These are phyloP conservation scores for Claviceps pazoutovae DNA, from an alignment of 2,329 filamentous ascomycete species.

Conservation along the genomic window DNA sequence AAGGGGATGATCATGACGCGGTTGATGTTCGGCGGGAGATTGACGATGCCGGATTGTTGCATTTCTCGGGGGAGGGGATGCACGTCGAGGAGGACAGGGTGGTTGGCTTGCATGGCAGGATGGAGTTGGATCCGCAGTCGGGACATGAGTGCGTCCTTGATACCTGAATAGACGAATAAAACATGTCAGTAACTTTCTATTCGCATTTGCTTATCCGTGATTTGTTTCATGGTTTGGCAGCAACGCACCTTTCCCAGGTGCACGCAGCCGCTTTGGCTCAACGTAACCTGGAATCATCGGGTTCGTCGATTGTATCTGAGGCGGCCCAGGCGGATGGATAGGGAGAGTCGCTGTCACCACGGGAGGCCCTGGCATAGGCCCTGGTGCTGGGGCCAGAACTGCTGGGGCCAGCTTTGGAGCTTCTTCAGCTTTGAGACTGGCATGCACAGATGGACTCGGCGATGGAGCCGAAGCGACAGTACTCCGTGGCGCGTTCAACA, in stretches of 20 bases:
- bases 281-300: conserved; percentile 18
- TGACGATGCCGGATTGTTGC: conserved; percentile 60
- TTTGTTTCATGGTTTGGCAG: neutral
- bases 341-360: conserved; percentile 7
- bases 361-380: conserved; percentile 5
- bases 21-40: conserved; percentile 51
- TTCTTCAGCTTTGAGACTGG: conserved; percentile 24
- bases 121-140: conserved; percentile 55
- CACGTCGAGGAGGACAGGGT: conserved; percentile 49
- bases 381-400: conserved; percentile 9
- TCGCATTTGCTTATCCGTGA: too few relatives aligned
- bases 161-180: conserved; percentile 19
- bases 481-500: conserved; percentile 27
- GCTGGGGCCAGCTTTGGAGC: conserved; percentile 14
- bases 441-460: conserved; percentile 29
- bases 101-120: conserved; percentile 46
- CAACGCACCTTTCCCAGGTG: conserved; percentile 27
- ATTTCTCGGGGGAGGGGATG: conserved; percentile 50
- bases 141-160: conserved; percentile 50
- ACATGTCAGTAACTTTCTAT: neutral
- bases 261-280: conserved; percentile 24
- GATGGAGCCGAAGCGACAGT: conserved; percentile 25
- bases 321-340: conserved; percentile 10
- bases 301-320: conserved; percentile 12
- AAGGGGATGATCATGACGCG: conserved; percentile 58